These are phyloP conservation scores for Emmonsia crescens DNA, from an alignment of 2,329 filamentous ascomycete species.

Conservation along the genomic window DNA sequence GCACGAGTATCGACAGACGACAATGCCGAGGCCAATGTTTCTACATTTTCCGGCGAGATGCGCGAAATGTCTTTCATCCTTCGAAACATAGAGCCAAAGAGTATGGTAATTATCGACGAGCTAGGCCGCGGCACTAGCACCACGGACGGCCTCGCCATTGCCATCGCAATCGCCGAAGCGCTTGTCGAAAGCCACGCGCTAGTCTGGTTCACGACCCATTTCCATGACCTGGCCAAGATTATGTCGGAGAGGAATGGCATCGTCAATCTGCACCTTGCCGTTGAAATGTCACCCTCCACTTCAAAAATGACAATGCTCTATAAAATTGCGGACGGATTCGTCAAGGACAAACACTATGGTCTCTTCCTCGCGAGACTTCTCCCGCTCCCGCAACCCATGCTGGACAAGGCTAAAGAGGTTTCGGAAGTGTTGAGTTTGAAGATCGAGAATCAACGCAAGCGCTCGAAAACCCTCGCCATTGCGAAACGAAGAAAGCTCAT, in stretches of 20 bases:
- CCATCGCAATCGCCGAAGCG: slow-evolving; percentile 79
- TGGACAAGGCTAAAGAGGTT: slow-evolving; percentile 57
- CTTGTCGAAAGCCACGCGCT: slow-evolving; percentile 67
- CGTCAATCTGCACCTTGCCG: slow-evolving; percentile 68
- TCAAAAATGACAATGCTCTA: slow-evolving; percentile 79
- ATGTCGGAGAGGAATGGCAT: slow-evolving; percentile 67
- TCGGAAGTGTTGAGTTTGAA: slow-evolving; percentile 51
- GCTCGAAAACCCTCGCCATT: slow-evolving; percentile 47
- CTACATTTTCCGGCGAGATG: slow-evolving; percentile 92
- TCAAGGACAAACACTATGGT: slow-evolving; percentile 67
- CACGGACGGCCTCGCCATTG: slow-evolving; percentile 77
- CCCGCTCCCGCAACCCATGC: slow-evolving; percentile 56
- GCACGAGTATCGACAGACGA: slow-evolving; percentile 80
- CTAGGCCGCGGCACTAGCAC: slow-evolving; percentile 85
- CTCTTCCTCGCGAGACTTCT: slow-evolving; percentile 68
- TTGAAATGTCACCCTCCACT: slow-evolving; percentile 49
- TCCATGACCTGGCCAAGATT: slow-evolving; percentile 67
- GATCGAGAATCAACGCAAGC: slow-evolving; percentile 47
- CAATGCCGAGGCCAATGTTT: slow-evolving; percentile 79
- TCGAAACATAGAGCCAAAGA: slow-evolving; percentile 64
- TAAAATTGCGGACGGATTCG: slow-evolving; percentile 61
- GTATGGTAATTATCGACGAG: slow-evolving; percentile 80
- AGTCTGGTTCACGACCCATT: slow-evolving; percentile 93
- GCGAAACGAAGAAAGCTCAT: slow-evolving; percentile 61
- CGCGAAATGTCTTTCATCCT: slow-evolving; percentile 90